These are phyloP conservation scores for Cordyceps cateniannulata DNA, from an alignment of 2,329 filamentous ascomycete species.

Conservation along the genomic window DNA sequence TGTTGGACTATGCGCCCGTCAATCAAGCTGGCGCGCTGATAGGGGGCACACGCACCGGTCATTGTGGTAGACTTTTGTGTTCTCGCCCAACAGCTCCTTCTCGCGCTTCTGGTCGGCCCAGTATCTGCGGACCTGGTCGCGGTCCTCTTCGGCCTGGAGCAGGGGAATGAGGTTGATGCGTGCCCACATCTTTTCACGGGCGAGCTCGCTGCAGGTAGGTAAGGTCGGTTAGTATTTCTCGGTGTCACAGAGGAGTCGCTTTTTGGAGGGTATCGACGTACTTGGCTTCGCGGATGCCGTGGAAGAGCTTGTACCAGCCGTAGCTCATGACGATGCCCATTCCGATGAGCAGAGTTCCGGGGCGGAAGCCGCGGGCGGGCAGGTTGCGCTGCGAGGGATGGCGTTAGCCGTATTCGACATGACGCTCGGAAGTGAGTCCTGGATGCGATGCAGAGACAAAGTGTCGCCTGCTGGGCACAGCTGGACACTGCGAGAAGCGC, in stretches of 20 bases:
- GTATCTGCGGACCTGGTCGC: conserved; percentile 83
- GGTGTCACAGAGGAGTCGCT: background rate
- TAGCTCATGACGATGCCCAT: conserved; percentile 76
- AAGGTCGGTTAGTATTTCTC: conserved; percentile 8
- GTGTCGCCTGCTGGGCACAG: background rate
- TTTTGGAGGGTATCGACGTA: conserved; percentile 40
- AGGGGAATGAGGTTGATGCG: conserved; percentile 91
- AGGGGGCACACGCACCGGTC: conserved; percentile 59
- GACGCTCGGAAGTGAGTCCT: background rate
- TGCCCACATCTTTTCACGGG: conserved; percentile 96
- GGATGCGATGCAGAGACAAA: background rate
- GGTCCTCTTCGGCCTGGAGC: conserved; percentile 93
- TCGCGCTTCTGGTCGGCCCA: conserved; percentile 83
- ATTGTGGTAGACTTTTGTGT: conserved; percentile 79
- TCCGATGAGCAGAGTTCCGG: conserved; percentile 68
- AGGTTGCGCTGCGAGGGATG: conserved; percentile 68
- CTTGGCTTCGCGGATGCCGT: conserved; percentile 87
- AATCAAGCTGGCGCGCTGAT: background rate
- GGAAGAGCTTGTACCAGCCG: conserved; percentile 80
- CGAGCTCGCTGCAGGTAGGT: conserved; percentile 65
- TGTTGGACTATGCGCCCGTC: background rate
- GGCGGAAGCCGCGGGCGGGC: conserved; percentile 83
- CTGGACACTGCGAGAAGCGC: background rate
- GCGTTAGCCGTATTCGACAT: conserved; percentile 14
- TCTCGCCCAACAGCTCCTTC: conserved; percentile 80